Conservation (phyloP, 805 yeast genomes). For the Suhomyces pyralidae region DNA sequence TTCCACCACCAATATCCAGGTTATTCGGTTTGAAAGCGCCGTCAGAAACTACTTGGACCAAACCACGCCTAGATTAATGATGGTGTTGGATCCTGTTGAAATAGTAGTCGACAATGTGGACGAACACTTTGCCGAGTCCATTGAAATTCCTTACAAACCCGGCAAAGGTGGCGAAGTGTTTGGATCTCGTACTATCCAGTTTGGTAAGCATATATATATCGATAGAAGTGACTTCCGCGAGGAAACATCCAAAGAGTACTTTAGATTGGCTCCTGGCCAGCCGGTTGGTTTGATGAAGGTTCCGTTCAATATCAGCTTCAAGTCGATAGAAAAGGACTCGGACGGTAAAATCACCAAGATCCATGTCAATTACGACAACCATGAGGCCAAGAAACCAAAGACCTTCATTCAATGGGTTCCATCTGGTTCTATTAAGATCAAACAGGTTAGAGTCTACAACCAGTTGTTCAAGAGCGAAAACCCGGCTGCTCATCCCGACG, state of each 20-base stretch:
- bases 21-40: slow-evolving; percentile 82
- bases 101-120: slow-evolving; percentile 78
- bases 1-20: slow-evolving; percentile 86
- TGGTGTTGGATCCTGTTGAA: slow-evolving; percentile 82
- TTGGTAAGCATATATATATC: slow-evolving; percentile 75
- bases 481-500: slow-evolving; percentile 85
- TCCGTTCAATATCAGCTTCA: slow-evolving; percentile 75
- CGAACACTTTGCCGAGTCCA: slow-evolving; percentile 66
- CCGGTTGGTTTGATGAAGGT: slow-evolving; percentile 93
- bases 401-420: slow-evolving; percentile 98
- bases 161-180: slow-evolving; percentile 62
- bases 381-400: slow-evolving; percentile 72
- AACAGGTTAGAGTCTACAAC: slow-evolving; percentile 83
- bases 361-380: slow-evolving; percentile 74
- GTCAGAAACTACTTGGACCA: slow-evolving; percentile 85
- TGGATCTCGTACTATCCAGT: slow-evolving; percentile 62
- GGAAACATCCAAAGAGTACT: slow-evolving; percentile 65
- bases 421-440: slow-evolving; percentile 51
- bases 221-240: slow-evolving; percentile 82
- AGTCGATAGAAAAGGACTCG: slow-evolving; percentile 59
- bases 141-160: slow-evolving; percentile 86
- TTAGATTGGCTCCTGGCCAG: slow-evolving; percentile 91
- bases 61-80: slow-evolving; percentile 92
- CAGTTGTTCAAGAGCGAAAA: slow-evolving; percentile 88
- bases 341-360: slow-evolving; percentile 65